Base-by-base conservation (phyloP, 2,329 filamentous ascomycete genomes). In the Aspergillus brasiliensis region DNA sequence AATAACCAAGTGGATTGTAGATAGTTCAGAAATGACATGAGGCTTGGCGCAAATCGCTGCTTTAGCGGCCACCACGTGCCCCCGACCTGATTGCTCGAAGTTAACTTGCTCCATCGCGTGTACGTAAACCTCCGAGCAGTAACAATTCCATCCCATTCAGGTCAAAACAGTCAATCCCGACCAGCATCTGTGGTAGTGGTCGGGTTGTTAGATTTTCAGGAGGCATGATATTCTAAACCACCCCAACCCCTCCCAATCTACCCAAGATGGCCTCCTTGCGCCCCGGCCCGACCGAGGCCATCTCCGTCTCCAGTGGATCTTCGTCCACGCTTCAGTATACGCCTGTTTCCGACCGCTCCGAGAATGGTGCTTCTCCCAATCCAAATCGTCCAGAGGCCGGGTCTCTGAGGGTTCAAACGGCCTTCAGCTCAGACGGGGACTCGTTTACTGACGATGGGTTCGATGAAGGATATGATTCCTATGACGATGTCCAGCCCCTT, bases 341-440 rank as follows among this genome's bases (percentile, higher is more conserved):
- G 0, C 75, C 76, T 4, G 68, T 69, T n/a, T 75, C 75, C 8
- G 73, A 71, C 57, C 60, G 60, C 19, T 71, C 72, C 8, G 69
- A 73, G 7, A 65, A 69, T 2, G 59, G 53, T 44, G 48, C 61
- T 8, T 46, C 48, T 5, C 56, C 63, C 5, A 62, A 59, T n/a
- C 60, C 63, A 0, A 57, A 54, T 8, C 68, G 65, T 31, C 63
- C 67, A 2, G 56, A 62, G 15, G 56, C 56, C 8, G 66, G 70
- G 15, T 57, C 67, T 1, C 62, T 74, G 49, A 73, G 64, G 49
- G 57, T 79, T 15, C 69, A 75, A 59, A 78, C 76, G 2, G 68
- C 77, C 58, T 72, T 78, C 31, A 65, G 62, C 17, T 57, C 59
- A 4, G 61, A 67, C 3, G 62, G 44, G n/a, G 61, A 62, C 38